Evolutionary conservation across 2,329 filamentous ascomycete species (phyloP).

Genomic region (Cladosporium sphaerospermum): DNA sequence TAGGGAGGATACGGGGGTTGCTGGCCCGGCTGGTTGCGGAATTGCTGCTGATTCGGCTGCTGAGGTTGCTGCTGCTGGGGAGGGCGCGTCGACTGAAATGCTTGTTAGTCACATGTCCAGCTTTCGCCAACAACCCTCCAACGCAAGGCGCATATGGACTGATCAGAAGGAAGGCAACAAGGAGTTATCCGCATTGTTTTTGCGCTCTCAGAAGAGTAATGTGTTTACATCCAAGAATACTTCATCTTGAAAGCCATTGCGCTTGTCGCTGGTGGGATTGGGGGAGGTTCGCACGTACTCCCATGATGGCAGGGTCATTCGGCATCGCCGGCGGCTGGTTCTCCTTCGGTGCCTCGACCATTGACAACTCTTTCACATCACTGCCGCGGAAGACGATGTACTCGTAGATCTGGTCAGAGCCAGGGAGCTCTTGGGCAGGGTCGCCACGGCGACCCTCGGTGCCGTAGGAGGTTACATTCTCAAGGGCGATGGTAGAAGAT

Average conservation of each 20-base stretch:
- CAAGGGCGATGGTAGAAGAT: constrained; percentile 90
- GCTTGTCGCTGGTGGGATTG: constrained; percentile 19
- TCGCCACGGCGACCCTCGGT: constrained; percentile 82
- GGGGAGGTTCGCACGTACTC: constrained; percentile 47
- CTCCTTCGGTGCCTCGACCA: constrained; percentile 68
- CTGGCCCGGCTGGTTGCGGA: constrained; percentile 26
- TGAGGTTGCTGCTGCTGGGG: constrained; percentile 23
- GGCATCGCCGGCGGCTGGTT: constrained; percentile 73
- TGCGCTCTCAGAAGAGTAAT: constrained; percentile 93
- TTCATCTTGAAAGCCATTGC: constrained; percentile 66
- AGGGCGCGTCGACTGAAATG: constrained; percentile 23
- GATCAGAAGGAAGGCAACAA: constrained; percentile 99
- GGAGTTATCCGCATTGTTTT: constrained; percentile 93
- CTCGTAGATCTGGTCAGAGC: constrained; percentile 87
- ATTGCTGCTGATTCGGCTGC: constrained; percentile 32
- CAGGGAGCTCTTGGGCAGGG: constrained; percentile 72
- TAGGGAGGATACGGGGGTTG: constrained; percentile 37
- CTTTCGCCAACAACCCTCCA: not conserved
- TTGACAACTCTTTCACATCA: constrained; percentile 95
- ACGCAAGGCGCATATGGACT: not conserved
- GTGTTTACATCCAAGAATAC: constrained; percentile 72
- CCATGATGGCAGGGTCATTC: constrained; percentile 92
- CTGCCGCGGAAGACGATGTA: constrained; percentile 98
- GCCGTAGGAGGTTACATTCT: constrained; percentile 90
- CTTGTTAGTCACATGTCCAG: constrained; percentile 9